Evolutionary conservation across 139 green algal species (phyloP), one percentile per base, ranked within the genome.

Genomic region (Nannochloris sp.): DNA sequence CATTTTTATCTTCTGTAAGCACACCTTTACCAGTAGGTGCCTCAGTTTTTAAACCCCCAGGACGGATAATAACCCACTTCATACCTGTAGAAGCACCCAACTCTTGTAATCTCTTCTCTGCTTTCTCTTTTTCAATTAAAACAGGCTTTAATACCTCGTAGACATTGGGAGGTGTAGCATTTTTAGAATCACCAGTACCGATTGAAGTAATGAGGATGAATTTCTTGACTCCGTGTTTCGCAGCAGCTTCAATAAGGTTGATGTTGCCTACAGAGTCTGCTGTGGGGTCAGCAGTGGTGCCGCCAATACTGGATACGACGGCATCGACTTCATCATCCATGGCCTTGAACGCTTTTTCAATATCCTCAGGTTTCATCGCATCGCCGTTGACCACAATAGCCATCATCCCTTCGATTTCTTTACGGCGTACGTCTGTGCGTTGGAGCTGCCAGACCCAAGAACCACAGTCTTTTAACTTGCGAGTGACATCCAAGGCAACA

Each of bases 131-230:
- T 78, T 97, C 88, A 31, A 95, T 12, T 44, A 99, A 78, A 67
- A 97, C 87, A 1, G 86, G 84, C 81, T 96, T 81, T 14, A 99
- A 77, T n/a, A 89, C 78, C 34, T 95, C 76, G 74, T 97, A 97
- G 35, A 96, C 83, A 61, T 91, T 67, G 4, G 61, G 29, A 1
- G 65, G 71, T 0, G 85, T 73, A 0, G 90, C 88, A 4, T 82
- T 77, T 78, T 90, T 91, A 69, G 65, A 87, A 60, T 91, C 76
- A 8, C 91, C 93, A 19, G 85, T 89, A 37, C 94, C 93, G 15
- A 99, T 95, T 67, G 71, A 89, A 10, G 93, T 97, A 12, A 99
- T 84, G n/a, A 99, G 84, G 5, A 99, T 68, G 68, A 99, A 99
- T 72, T 92, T 92, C 70, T 92, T 91, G 5, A 96, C 89, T 23